Evolutionary conservation across 2,329 filamentous ascomycete species (phyloP).

Genomic region (Nemania diffusa): DNA sequence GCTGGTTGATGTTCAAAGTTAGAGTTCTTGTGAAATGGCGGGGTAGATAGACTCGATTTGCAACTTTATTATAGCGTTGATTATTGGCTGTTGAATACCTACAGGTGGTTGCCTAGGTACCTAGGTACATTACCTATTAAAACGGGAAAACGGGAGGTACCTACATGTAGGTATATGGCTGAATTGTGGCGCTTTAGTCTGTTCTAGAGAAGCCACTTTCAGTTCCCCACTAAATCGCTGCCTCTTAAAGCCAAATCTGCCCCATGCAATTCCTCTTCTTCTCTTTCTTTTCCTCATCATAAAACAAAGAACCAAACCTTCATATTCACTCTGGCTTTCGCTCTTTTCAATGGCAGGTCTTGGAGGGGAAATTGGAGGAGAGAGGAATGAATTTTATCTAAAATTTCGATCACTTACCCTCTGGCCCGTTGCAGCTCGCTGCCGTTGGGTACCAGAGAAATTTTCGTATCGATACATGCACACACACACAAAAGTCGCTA

Average conservation of each 20-base stretch:
- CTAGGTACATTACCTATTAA: too few relatives aligned
- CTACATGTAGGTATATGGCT: slow-evolving; percentile 8
- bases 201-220: neutral
- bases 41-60: neutral
- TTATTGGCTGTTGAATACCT: neutral
- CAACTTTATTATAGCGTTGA: neutral
- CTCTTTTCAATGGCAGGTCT: slow-evolving; percentile 63
- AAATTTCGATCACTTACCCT: slow-evolving; percentile 68
- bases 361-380: slow-evolving; percentile 77
- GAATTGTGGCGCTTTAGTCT: neutral
- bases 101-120: neutral
- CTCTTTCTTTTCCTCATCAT: slow-evolving; percentile 51
- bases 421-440: slow-evolving; percentile 54
- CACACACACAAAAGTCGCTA: neutral
- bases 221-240: too few relatives aligned
- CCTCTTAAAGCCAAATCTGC: neutral
- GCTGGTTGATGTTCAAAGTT: neutral
- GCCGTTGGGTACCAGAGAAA: slow-evolving; percentile 52
- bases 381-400: slow-evolving; percentile 59
- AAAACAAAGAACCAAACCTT: slow-evolving; percentile 58
- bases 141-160: too few relatives aligned
- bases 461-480: slow-evolving; percentile 52
- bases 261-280: slow-evolving; percentile 29
- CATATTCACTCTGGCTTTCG: slow-evolving; percentile 76
- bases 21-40: neutral